These are phyloP conservation scores for Exophiala dermatitidis DNA, from an alignment of 2,329 filamentous ascomycete genomes.

Conservation along the genomic window DNA sequence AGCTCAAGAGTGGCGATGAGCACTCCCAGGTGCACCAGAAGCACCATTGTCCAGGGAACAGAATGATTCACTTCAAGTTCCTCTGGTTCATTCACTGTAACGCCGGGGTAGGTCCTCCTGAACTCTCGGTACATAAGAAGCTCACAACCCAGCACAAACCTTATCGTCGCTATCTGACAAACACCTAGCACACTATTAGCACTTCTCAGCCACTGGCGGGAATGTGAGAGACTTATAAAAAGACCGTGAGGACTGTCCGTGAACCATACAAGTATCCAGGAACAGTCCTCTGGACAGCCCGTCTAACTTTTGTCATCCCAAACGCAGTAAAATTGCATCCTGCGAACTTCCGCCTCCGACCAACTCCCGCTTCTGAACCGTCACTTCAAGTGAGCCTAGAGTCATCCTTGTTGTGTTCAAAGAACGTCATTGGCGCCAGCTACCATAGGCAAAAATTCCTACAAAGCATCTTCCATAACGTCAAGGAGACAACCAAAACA, in stretches of 20 bases:
- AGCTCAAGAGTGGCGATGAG: no score
- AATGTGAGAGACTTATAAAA: slow-evolving; percentile 27
- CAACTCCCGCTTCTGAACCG: slow-evolving; percentile 15
- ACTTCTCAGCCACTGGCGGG: slow-evolving; percentile 5
- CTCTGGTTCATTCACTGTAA: no score
- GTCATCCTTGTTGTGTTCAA: slow-evolving; percentile 18
- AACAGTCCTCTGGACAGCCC: slow-evolving; percentile 2
- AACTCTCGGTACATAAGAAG: no score
- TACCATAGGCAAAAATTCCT: slow-evolving; percentile 9
- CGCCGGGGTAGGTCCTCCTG: no score
- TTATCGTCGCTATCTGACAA: not conserved
- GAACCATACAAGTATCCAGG: slow-evolving; percentile 22
- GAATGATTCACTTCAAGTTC: no score
- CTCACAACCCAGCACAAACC: not conserved
- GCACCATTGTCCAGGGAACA: no score
- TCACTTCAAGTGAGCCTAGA: slow-evolving; percentile 21
- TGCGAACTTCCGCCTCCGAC: slow-evolving; percentile 1
- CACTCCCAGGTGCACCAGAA: no score
- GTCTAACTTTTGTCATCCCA: not conserved
- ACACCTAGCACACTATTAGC: slow-evolving; percentile 9
- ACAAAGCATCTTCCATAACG: slow-evolving; percentile 13
- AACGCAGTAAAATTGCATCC: slow-evolving; percentile 6
- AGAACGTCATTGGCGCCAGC: slow-evolving; percentile 7
- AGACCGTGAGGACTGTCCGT: slow-evolving; percentile 11
- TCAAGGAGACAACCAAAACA: not conserved